Evolutionary conservation across 2,329 filamentous ascomycete species (phyloP).

Genomic region (Hymenoscyphus fraxineus): DNA sequence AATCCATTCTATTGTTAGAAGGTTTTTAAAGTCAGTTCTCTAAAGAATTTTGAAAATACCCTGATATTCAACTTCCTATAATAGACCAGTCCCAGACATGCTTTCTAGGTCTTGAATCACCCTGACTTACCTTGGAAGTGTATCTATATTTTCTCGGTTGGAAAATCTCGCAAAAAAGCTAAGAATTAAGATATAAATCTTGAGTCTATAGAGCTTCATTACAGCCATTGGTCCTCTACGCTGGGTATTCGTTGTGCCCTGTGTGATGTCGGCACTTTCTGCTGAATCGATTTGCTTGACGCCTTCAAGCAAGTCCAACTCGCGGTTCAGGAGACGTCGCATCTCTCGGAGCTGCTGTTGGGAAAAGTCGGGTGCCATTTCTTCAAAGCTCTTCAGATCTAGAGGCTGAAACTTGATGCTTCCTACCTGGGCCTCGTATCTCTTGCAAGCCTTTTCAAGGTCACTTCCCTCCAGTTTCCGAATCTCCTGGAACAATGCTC

Average conservation of each 20-base stretch:
- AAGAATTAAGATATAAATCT: not conserved
- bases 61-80: too few relatives aligned
- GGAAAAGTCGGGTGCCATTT: conserved; percentile 1
- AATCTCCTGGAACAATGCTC: not conserved
- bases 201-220: not conserved
- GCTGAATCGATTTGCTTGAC: not conserved
- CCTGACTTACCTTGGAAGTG: not conserved
- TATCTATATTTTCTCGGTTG: not conserved
- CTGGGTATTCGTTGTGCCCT: not conserved
- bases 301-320: not conserved
- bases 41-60: too few relatives aligned
- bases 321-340: not conserved
- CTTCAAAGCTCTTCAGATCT: not conserved
- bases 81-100: too few relatives aligned
- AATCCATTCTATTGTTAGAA: too few relatives aligned
- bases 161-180: not conserved
- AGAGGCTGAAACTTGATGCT: not conserved
- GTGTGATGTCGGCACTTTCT: not conserved
- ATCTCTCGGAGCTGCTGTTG: conserved; percentile 1
- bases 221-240: not conserved
- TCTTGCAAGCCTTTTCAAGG: not conserved
- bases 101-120: too few relatives aligned
- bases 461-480: not conserved
- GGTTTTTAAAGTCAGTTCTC: too few relatives aligned
- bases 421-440: not conserved